These are phyloP conservation scores for Asterophora parasitica DNA, from an alignment of 768 basidiomycete genomes.

Conservation along the genomic window DNA sequence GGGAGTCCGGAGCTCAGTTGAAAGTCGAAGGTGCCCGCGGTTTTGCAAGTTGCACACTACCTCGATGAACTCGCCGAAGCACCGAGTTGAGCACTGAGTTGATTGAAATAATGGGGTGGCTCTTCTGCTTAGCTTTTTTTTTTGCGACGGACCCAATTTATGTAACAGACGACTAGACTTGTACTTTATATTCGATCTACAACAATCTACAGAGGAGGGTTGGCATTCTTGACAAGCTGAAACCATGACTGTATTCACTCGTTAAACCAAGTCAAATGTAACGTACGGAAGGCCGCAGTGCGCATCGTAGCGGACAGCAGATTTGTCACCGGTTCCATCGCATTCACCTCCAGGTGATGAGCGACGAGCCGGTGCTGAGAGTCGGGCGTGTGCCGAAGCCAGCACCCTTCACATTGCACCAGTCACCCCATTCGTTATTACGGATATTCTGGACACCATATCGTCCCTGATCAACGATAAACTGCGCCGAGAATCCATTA, in stretches of 20 bases:
- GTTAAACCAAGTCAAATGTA: background rate
- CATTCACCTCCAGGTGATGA: constrained; percentile 63
- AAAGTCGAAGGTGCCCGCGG: no score
- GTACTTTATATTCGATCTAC: no score
- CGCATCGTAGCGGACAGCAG: constrained; percentile 47
- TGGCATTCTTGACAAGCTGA: constrained; percentile 48
- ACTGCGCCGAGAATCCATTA: constrained; percentile 51
- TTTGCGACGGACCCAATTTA: no score
- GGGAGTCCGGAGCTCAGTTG: no score
- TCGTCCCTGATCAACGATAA: constrained; percentile 66
- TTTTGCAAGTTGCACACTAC: no score
- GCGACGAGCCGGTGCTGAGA: constrained; percentile 44
- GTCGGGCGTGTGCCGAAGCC: constrained; percentile 62
- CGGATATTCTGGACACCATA: constrained; percentile 61
- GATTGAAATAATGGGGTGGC: no score
- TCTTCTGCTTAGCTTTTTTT: no score
- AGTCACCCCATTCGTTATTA: constrained; percentile 57
- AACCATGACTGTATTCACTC: constrained; percentile 72
- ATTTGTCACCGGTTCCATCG: constrained; percentile 56
- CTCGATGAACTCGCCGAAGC: no score
- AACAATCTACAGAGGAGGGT: constrained; percentile 46
- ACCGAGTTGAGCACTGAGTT: no score
- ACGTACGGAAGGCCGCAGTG: constrained; percentile 46
- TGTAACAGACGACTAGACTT: no score
- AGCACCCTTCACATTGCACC: constrained; percentile 63